Evolutionary conservation across 176 grass and related monocot genomes (phyloP).

Genomic region (Rhynchospora pubera): DNA sequence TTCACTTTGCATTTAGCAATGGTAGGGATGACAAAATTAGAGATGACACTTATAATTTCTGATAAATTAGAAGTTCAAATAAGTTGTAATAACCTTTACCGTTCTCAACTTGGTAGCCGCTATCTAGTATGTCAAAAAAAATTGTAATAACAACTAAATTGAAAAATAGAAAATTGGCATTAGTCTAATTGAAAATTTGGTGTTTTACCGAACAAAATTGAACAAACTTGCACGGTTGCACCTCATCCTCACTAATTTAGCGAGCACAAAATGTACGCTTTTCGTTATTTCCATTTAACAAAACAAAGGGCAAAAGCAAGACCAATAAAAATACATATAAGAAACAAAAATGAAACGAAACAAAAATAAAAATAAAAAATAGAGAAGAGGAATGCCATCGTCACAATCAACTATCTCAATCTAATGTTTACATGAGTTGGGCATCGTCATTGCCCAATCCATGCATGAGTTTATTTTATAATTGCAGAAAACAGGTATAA

Average conservation of each 20-base stretch:
- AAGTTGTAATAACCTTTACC: too few species aligned
- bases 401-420: conserved; percentile 12
- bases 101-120: too few species aligned
- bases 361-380: not conserved
- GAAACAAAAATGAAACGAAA: too few species aligned
- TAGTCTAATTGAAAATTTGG: not conserved
- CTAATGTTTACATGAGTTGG: not conserved
- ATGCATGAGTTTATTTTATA: not conserved
- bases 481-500: not conserved
- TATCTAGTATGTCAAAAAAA: too few species aligned
- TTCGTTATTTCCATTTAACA: not conserved
- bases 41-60: too few species aligned
- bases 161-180: not conserved
- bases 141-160: not conserved
- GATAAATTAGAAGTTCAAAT: not conserved
- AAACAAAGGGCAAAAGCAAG: not conserved
- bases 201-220: not conserved
- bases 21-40: too few species aligned
- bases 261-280: too few species aligned
- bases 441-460: conserved; percentile 1
- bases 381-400: not conserved
- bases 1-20: too few species aligned
- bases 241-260: not conserved
- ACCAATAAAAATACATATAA: not conserved
- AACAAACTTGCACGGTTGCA: not conserved